A percentile compares a stretch with the other conserved stretches of the same genome.
These are phyloP conservation scores for Astrothelium macrocarpum DNA, from an alignment of 495 filamentous ascomycete genomes.

Conservation along the genomic window DNA sequence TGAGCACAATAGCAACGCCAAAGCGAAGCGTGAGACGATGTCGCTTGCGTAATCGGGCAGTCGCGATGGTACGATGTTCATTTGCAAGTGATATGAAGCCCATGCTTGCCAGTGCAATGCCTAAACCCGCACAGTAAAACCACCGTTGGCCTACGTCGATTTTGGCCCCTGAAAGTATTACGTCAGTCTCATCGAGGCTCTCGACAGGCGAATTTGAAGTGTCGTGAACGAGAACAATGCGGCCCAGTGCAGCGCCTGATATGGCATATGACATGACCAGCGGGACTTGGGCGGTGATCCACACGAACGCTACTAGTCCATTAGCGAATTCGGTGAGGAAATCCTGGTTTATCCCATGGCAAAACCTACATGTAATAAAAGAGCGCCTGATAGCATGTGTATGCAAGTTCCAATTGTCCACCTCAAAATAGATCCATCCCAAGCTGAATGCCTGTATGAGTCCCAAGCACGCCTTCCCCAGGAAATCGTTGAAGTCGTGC, in stretches of 20 bases:
- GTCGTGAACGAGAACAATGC: slow-evolving; percentile 47
- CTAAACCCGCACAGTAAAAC: slow-evolving; percentile 51
- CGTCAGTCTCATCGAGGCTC: slow-evolving; percentile 39
- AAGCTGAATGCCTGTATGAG: slow-evolving; percentile 50
- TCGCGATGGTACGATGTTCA: slow-evolving; percentile 34
- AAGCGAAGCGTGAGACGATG: slow-evolving; percentile 40
- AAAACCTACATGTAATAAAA: slow-evolving; percentile 15
- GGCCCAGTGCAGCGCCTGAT: slow-evolving; percentile 41
- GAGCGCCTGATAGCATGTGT: slow-evolving; percentile 48
- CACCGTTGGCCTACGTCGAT: slow-evolving; percentile 42
- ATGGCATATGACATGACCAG: slow-evolving; percentile 53
- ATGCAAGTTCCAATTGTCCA: slow-evolving; percentile 45
- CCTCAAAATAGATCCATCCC: slow-evolving; percentile 57
- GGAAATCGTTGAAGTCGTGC: slow-evolving; percentile 43
- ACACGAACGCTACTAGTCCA: slow-evolving; percentile 27
- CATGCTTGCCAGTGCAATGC: slow-evolving; percentile 43
- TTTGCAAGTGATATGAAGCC: slow-evolving; percentile 37
- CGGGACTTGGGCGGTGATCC: slow-evolving; percentile 39
- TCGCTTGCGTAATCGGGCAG: slow-evolving; percentile 39
- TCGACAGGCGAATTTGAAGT: slow-evolving; percentile 33
- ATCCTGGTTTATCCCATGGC: not conserved
- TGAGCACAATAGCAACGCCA: slow-evolving; percentile 37
- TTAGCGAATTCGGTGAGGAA: not conserved
- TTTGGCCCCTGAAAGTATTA: slow-evolving; percentile 33
- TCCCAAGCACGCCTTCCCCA: slow-evolving; percentile 48